These are phyloP conservation scores for Conoideocrella luteorostrata DNA, from an alignment of 2,329 filamentous ascomycete species.

Conservation along the genomic window DNA sequence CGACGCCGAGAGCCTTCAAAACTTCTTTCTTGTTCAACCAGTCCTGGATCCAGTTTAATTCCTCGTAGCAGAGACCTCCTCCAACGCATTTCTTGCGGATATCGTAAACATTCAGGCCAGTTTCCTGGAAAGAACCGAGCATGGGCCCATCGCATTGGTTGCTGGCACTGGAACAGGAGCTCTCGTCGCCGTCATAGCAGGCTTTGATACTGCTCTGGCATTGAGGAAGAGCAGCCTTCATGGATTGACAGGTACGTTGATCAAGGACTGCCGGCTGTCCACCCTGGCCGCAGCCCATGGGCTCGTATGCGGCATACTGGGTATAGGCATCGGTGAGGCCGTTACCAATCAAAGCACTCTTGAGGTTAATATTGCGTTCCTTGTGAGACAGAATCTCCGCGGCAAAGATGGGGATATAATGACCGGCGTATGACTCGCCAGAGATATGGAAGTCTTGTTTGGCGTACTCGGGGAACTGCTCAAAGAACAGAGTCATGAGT, in stretches of 20 bases:
- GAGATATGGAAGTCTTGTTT: constrained; percentile 95
- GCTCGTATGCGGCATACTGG: constrained; percentile 90
- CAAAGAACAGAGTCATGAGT: constrained; percentile 93
- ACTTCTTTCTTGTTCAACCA: constrained; percentile 82
- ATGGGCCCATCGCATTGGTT: constrained; percentile 56
- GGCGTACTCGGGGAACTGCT: constrained; percentile 93
- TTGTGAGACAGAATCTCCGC: constrained; percentile 87
- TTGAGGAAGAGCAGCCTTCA: constrained; percentile 85
- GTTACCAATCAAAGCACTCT: constrained; percentile 91
- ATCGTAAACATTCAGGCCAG: constrained; percentile 90
- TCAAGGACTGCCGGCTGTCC: constrained; percentile 83
- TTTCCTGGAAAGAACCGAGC: constrained; percentile 86
- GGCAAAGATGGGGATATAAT: constrained; percentile 90
- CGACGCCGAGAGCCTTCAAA: constrained; percentile 78
- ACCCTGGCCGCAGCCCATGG: constrained; percentile 95
- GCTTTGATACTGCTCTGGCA: constrained; percentile 80
- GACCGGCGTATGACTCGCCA: constrained; percentile 87
- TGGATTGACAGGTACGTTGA: constrained; percentile 68
- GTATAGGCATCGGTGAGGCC: constrained; percentile 87
- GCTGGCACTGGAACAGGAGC: constrained; percentile 84
- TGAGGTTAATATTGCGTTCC: constrained; percentile 94
- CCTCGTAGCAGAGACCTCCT: constrained; percentile 79
- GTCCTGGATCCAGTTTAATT: constrained; percentile 75
- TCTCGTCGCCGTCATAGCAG: constrained; percentile 89
- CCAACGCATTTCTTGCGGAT: constrained; percentile 85